Evolutionary conservation across 2,329 filamentous ascomycete species (phyloP).

Genomic region (Epichloe coenophiala): DNA sequence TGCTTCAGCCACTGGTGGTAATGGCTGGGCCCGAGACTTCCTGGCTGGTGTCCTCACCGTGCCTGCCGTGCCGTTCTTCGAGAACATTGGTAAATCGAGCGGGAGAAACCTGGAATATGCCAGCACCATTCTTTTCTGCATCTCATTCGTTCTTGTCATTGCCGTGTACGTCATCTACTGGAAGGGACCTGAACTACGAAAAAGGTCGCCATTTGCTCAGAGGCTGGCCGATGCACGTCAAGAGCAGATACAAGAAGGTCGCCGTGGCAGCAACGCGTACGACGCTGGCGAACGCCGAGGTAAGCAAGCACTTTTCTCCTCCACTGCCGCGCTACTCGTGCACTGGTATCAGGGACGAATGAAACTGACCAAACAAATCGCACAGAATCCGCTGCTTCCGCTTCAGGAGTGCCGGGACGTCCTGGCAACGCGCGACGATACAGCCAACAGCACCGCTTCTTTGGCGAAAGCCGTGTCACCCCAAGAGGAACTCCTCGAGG

Average conservation of each 20-base stretch:
- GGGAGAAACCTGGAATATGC: conserved; percentile 44
- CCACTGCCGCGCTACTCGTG: too few species aligned
- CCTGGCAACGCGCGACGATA: conserved; percentile 15
- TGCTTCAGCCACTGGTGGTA: conserved; percentile 62
- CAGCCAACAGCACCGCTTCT: conserved; percentile 28
- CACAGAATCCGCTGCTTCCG: conserved; percentile 11
- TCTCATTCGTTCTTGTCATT: conserved; percentile 46
- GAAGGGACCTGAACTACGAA: conserved; percentile 46
- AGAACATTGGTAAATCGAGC: conserved; percentile 35
- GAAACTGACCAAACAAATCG: too few species aligned
- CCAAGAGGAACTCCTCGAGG: conserved; percentile 23
- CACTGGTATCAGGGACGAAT: too few species aligned
- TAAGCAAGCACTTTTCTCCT: conserved; percentile 13
- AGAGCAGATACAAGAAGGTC: conserved; percentile 16
- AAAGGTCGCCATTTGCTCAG: conserved; percentile 51
- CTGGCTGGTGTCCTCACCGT: conserved; percentile 59
- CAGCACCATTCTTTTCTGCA: conserved; percentile 48
- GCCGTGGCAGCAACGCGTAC: conserved; percentile 14
- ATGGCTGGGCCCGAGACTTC: conserved; percentile 62
- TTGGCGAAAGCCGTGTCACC: conserved; percentile 27
- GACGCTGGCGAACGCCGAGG: conserved; percentile 14
- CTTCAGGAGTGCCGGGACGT: conserved; percentile 9
- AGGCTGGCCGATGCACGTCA: conserved; percentile 34
- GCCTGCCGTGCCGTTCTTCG: conserved; percentile 51
- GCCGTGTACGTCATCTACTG: conserved; percentile 56